Base-by-base conservation (phyloP, 1,284 basidiomycete genomes). In the Cryptococcus neoformans region DNA sequence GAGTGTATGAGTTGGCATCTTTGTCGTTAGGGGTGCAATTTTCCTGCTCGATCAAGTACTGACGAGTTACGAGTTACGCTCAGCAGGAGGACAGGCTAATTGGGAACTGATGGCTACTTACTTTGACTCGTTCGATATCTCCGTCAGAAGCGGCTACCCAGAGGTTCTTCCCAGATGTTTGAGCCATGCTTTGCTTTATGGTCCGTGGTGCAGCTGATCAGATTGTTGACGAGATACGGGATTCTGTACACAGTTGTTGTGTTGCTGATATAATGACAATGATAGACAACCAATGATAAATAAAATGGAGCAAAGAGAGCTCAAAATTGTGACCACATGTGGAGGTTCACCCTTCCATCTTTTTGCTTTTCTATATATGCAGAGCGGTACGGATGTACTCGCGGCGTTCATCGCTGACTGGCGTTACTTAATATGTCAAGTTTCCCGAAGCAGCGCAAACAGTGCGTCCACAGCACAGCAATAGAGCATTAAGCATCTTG, bases 81-180 rank as follows among this genome's bases (percentile, higher is more conserved):
- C 3, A 37, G 34, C 12, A 54, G 49, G 47, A 35, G 53, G 16
- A 39, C 21, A 16, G 38, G 37, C 36, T 8, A 10, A 16, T 40
- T 16, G 17, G n/a, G 17, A n/a, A 35, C 14, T 35, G 7, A 53
- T 21, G 21, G 5, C 2, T 9, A 65, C 73, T 41, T 51, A 78
- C 76, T 62, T 72, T 67, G 46, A 82, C 80, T 3, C 78, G 62
- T 16, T 75, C 76, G n/a, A 85, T 62, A 64, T 94, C 88, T 46
- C 92, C 92, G 72, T 95, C 91, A 34, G 85, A 87, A 1, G 92
- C 89, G 34, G 92, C 92, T 35, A 93, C 83, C 92, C 92, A 95
- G 48, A 95, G 87, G 77, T 95, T 94, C 74, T 85, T 87, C 53
- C 61, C 63, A 6, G 67, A 53, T 6, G 70, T 56, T 56, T 67